Percentiles rank a stretch among this genome's conserved stretches.
Evolutionary conservation across 1,284 basidiomycete genomes (phyloP).

Genomic region (Trametes pubescens): DNA sequence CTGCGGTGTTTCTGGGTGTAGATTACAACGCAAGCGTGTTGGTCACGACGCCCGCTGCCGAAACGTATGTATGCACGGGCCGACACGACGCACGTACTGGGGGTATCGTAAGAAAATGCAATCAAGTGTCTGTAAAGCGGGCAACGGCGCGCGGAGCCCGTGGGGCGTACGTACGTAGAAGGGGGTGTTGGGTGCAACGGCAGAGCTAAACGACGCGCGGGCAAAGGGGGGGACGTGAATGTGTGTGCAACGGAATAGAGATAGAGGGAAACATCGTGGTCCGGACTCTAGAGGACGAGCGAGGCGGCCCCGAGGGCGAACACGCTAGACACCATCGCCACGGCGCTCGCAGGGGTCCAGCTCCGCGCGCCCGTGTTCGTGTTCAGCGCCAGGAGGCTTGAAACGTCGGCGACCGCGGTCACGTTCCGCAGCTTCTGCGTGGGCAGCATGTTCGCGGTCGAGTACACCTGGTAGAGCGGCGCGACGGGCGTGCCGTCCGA

Average conservation of each 20-base stretch:
- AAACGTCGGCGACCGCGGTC: slow-evolving; percentile 30
- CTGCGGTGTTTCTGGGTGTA: slow-evolving; percentile 2
- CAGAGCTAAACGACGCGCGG: slow-evolving; percentile 4
- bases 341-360: slow-evolving; percentile 28
- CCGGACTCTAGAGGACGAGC: slow-evolving; percentile 29
- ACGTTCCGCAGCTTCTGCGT: slow-evolving; percentile 59
- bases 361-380: slow-evolving; percentile 23
- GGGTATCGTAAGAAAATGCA: slow-evolving; percentile 23
- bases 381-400: slow-evolving; percentile 15
- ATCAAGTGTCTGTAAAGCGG: slow-evolving; percentile 23
- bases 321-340: slow-evolving; percentile 23
- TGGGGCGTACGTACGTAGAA: slow-evolving; percentile 8
- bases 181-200: slow-evolving; percentile 3
- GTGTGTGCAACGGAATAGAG: slow-evolving; percentile 7
- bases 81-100: slow-evolving; percentile 22
- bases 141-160: background rate
- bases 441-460: slow-evolving; percentile 73
- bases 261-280: slow-evolving; percentile 12
- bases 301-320: slow-evolving; percentile 31
- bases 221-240: slow-evolving; percentile 11
- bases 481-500: slow-evolving; percentile 71
- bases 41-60: slow-evolving; percentile 30
- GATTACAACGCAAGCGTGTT: slow-evolving; percentile 30
- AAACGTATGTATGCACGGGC: slow-evolving; percentile 28
- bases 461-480: slow-evolving; percentile 65